Evolutionary conservation across 2,329 filamentous ascomycete genomes (phyloP), one percentile per base, ranked within the genome.

Genomic region (Mariannaea sp.): DNA sequence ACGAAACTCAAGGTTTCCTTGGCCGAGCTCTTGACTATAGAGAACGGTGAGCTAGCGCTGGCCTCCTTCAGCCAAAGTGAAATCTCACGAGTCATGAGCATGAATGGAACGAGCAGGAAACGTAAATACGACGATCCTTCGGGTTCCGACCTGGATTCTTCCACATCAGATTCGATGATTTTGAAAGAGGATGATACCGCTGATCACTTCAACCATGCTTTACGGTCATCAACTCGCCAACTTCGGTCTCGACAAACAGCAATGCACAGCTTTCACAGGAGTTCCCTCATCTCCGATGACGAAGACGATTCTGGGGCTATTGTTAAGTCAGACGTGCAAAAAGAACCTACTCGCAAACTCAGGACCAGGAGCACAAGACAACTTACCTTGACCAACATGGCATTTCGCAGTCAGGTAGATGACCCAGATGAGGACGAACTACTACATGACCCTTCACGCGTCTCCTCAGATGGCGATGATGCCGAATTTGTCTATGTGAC

Each of bases 401-500:
- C 61, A 14, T 58, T 67, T 48, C 60, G 62, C 44, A 68, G 59
- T 16, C 46, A 55, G 9, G 30, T 40, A 19, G 43, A 47, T 3
- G 60, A 65, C 30, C 61, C 58, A 39, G 67, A 69, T n/a, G 56
- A 61, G 6, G 71, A 74, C 38, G 72, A 74, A 53, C 52, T 74
- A 12, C 62, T 68, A 5, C 54, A 65, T 27, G 70, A 72, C 2
- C 50, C 55, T n/a, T 63, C 50, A 7, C 49, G 50, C 4, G 58
- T 45, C 9, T 71, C 65, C 4, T 60, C 62, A 4, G 70, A 70
- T 9, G 68, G 67, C 8, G 67, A 70, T 3, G 72, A 75, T 30
- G 70, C 63, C 8, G 67, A 71, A 27, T 73, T 73, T 27, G 47
- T 61, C 29, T 63, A 73, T 2, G 66, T 77, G 20, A 61, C 70